A percentile compares a stretch with the other conserved stretches of the same genome.
phyloP scores from a whole-genome alignment of 352 stramenopile genomes.

The Phytophthora pseudosyringae region DNA sequence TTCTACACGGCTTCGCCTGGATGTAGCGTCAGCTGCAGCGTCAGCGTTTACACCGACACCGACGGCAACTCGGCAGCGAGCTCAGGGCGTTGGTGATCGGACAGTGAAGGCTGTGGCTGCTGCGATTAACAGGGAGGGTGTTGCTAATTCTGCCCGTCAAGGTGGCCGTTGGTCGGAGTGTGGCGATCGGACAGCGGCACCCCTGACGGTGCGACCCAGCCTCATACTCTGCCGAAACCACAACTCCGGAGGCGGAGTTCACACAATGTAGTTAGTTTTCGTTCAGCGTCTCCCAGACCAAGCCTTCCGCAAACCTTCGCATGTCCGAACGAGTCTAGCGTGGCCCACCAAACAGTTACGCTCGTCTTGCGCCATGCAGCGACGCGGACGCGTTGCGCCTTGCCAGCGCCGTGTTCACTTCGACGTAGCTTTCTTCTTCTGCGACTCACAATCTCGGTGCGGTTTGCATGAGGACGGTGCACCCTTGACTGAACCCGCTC shows the following conservation, averaged over 20 bases:
- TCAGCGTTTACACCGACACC: neutral
- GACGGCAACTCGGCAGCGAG: neutral
- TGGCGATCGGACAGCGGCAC: constrained; percentile 1
- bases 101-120: neutral
- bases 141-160: neutral
- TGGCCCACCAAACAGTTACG: constrained; percentile 23
- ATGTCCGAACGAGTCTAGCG: neutral
- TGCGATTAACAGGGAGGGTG: neutral
- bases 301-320: too few species aligned
- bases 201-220: too few species aligned
- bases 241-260: too few species aligned
- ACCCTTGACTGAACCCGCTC: neutral
- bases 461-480: neutral
- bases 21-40: neutral
- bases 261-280: neutral
- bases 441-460: neutral
- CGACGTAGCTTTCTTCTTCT: neutral
- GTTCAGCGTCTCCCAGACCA: neutral
- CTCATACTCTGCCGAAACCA: too few species aligned
- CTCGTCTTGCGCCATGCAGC: constrained; percentile 9
- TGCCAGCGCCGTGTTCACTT: neutral
- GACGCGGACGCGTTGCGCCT: neutral
- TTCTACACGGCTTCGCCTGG: constrained; percentile 20
- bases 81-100: neutral
- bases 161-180: constrained; percentile 6